These are phyloP conservation scores for Acmispon strigosus DNA, from an alignment of 306 rosid species.

Conservation along the genomic window DNA sequence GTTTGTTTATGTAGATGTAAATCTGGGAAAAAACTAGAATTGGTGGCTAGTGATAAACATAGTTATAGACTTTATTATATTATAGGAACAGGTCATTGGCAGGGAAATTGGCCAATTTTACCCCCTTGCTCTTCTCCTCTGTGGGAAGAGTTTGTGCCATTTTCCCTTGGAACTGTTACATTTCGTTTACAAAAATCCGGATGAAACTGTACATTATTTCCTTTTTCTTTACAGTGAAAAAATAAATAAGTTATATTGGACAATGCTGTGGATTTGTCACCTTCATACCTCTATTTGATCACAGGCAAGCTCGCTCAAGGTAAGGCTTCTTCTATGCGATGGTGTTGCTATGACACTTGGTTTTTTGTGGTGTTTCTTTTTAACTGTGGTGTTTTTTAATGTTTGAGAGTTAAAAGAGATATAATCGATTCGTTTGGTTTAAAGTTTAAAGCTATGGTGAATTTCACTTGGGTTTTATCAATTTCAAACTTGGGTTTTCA, in stretches of 20 bases:
- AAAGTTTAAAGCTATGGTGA: no score
- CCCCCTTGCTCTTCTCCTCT: neutral
- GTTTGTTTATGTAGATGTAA: neutral
- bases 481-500: no score
- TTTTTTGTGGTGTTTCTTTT: neutral
- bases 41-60: slow-evolving; percentile 10
- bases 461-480: no score
- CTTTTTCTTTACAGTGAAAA: neutral
- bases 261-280: neutral
- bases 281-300: neutral
- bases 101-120: neutral
- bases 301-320: neutral
- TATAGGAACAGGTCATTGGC: slow-evolving; percentile 11
- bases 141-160: neutral
- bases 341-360: neutral
- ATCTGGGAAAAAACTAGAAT: slow-evolving; percentile 20
- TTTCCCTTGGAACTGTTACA: slow-evolving; percentile 3
- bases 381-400: no score
- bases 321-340: neutral
- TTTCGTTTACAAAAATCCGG: neutral
- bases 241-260: neutral
- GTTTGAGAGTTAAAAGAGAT: no score
- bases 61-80: neutral
- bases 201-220: slow-evolving; percentile 17
- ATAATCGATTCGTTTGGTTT: no score